Evolutionary conservation across 148 eudicot species (phyloP).

Genomic region (Agrostemma githago): DNA sequence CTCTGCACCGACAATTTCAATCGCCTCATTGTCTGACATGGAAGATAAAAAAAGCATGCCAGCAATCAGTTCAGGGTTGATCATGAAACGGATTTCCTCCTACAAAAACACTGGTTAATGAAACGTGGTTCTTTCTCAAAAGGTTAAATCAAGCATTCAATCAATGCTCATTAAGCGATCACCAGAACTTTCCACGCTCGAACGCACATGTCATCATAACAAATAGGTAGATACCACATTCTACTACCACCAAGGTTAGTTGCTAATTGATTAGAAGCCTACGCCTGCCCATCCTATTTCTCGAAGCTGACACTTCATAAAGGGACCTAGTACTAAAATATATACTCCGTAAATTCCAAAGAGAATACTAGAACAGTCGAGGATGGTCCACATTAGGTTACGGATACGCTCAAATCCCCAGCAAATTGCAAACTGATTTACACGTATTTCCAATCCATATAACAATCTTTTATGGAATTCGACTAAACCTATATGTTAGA

Average conservation of each 20-base stretch:
- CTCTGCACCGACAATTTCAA: constrained; percentile 84
- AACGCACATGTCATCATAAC: background rate
- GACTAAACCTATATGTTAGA: too few species aligned
- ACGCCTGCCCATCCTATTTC: background rate
- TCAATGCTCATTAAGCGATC: background rate
- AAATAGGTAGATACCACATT: background rate
- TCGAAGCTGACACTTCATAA: background rate
- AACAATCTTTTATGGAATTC: too few species aligned
- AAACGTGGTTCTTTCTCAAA: constrained; percentile 10
- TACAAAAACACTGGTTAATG: constrained; percentile 27
- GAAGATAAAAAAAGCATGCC: constrained; percentile 93
- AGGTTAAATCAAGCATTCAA: background rate
- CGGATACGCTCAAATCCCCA: background rate
- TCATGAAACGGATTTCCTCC: constrained; percentile 99
- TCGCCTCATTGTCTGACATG: constrained; percentile 96
- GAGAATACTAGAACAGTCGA: background rate
- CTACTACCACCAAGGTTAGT: background rate
- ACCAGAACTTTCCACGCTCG: background rate
- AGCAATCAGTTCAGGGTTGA: constrained; percentile 87
- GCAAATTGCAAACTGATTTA: background rate
- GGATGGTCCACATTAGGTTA: background rate
- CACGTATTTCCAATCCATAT: too few species aligned
- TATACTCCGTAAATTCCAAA: background rate
- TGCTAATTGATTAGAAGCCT: background rate
- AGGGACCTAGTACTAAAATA: background rate